phyloP scores from a whole-genome alignment of 2,329 filamentous ascomycete species.

The Diaporthe ampelina region DNA sequence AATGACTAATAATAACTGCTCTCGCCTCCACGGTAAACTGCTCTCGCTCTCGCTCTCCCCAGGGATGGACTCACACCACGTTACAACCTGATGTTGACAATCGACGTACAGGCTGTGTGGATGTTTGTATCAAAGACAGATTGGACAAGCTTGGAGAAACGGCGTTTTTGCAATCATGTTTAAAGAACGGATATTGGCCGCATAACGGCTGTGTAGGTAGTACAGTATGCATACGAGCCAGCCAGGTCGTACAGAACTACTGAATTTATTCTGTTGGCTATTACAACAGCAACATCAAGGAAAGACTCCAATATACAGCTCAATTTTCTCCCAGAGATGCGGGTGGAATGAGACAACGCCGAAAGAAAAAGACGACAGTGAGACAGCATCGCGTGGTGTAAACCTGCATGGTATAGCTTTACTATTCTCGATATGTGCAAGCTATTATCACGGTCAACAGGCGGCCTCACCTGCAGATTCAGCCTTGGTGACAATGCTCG shows the following conservation, averaged over 20 bases:
- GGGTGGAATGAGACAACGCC: neutral
- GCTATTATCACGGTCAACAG: neutral
- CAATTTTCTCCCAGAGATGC: neutral
- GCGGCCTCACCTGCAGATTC: neutral
- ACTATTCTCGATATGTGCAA: neutral
- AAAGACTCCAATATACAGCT: neutral
- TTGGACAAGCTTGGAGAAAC: neutral
- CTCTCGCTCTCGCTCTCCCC: neutral
- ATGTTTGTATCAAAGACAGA: neutral
- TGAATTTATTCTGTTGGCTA: neutral
- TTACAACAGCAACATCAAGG: neutral
- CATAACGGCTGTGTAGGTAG: neutral
- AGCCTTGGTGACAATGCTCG: neutral
- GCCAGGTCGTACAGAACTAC: neutral
- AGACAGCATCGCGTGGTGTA: neutral
- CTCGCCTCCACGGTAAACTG: too few relatives aligned
- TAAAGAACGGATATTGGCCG: neutral
- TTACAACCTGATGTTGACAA: neutral
- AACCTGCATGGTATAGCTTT: neutral
- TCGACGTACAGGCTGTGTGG: too few relatives aligned
- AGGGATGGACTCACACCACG: neutral
- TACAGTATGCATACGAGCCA: neutral
- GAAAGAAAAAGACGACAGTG: neutral
- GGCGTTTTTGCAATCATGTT: too few relatives aligned
- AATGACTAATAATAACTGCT: conserved; percentile 13